Percentiles rank a stretch among this genome's conserved stretches.
phyloP scores from a whole-genome alignment of 441 rosid genomes.

The Pelargonium exstipulatum region DNA sequence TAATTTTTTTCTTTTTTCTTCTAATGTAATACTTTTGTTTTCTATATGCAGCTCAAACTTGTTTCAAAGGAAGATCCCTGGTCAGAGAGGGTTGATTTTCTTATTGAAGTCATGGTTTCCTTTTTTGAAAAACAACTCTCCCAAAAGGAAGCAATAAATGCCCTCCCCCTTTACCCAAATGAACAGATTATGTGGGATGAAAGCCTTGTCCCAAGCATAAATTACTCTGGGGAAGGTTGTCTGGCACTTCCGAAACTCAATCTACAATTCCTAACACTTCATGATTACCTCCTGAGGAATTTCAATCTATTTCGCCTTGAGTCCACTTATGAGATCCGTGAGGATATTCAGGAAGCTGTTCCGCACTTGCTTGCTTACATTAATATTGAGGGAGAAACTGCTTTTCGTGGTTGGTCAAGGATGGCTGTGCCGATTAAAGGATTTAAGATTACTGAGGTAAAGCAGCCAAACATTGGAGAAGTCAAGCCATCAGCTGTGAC shows the following conservation, averaged over 20 bases:
- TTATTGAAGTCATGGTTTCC: constrained; percentile 87
- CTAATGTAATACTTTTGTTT: constrained; percentile 9
- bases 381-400: constrained; percentile 82
- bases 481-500: constrained; percentile 92
- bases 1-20: background rate
- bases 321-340: constrained; percentile 98
- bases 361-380: constrained; percentile 91
- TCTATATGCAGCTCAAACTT: constrained; percentile 70
- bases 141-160: constrained; percentile 97
- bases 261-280: constrained; percentile 91
- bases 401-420: constrained; percentile 99
- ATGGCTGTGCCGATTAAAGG: constrained; percentile 89
- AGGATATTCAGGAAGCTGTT: constrained; percentile 97
- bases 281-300: constrained; percentile 92
- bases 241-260: constrained; percentile 97
- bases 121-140: constrained; percentile 90
- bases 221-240: constrained; percentile 98
- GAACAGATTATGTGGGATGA: constrained; percentile 99
- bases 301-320: constrained; percentile 97
- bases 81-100: constrained; percentile 84
- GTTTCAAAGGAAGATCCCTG: constrained; percentile 74
- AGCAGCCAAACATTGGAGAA: constrained; percentile 97
- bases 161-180: constrained; percentile 95
- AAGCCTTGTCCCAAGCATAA: constrained; percentile 95
- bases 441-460: constrained; percentile 72